phyloP scores from a whole-genome alignment of 148 eudicot genomes.

The Rhododendron kiyosumense region DNA sequence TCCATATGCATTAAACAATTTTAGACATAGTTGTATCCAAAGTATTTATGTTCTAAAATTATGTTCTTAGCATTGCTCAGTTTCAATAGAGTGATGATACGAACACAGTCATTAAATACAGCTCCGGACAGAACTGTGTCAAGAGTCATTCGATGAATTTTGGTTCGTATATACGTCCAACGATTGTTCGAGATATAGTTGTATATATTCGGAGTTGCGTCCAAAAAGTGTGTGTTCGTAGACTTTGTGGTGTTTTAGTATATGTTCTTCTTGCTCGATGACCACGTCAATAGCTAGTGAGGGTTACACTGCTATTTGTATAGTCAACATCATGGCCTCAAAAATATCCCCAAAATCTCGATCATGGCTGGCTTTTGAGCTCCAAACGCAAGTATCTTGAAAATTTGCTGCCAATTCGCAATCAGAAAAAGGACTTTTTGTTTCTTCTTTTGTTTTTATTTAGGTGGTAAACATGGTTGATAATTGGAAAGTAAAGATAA shows the following conservation, averaged over 20 bases:
- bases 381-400: conserved; percentile 13
- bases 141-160: too few species aligned
- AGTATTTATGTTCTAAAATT: background rate
- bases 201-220: too few species aligned
- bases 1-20: background rate
- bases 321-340: background rate
- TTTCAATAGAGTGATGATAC: too few species aligned
- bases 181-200: background rate
- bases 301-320: background rate
- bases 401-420: background rate
- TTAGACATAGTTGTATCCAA: background rate
- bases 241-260: background rate
- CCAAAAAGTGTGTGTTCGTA: background rate
- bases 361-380: background rate
- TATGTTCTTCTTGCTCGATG: background rate
- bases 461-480: background rate
- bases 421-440: background rate
- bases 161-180: too few species aligned
- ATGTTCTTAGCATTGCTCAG: too few species aligned
- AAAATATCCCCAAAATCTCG: background rate
- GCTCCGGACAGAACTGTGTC: too few species aligned
- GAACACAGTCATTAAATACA: too few species aligned
- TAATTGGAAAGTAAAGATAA: background rate
- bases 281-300: background rate
- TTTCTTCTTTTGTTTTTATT: background rate